Conservation (phyloP, 768 basidiomycete species). For the Tremella mesenterica region DNA sequence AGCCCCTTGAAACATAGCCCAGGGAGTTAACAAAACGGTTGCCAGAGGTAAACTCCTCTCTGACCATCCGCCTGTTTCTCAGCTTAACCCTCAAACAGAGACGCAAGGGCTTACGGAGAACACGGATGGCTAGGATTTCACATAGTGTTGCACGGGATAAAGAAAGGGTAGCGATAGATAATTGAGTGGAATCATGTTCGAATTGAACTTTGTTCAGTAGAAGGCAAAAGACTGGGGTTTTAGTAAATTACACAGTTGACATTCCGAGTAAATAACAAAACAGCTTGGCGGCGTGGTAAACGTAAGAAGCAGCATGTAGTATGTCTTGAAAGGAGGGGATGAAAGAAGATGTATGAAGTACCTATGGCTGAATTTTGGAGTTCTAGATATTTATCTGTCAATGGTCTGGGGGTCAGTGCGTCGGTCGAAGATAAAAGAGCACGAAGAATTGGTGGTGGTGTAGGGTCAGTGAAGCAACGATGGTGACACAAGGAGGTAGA, state of each 20-base stretch:
- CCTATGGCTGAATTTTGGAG: constrained; percentile 69
- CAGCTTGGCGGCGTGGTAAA: no score
- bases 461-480: no score
- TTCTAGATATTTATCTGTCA: constrained; percentile 73
- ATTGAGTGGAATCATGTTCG: constrained; percentile 59
- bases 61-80: constrained; percentile 39
- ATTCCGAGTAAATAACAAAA: neutral
- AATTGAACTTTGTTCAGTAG: constrained; percentile 82
- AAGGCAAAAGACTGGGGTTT: constrained; percentile 72
- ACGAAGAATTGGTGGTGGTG: no score
- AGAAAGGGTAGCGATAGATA: constrained; percentile 62
- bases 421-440: no score
- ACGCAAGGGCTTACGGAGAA: constrained; percentile 54
- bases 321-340: no score
- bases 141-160: constrained; percentile 70
- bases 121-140: constrained; percentile 77
- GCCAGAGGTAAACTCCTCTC: constrained; percentile 42
- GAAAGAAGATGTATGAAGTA: no score
- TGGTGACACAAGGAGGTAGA: no score
- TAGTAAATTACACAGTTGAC: neutral
- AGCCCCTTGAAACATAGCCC: constrained; percentile 44
- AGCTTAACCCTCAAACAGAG: neutral
- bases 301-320: no score
- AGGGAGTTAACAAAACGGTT: constrained; percentile 41
- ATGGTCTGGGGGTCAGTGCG: constrained; percentile 59